Conservation (phyloP, 106 monocot genomes). For the Cymbidium sinense region DNA sequence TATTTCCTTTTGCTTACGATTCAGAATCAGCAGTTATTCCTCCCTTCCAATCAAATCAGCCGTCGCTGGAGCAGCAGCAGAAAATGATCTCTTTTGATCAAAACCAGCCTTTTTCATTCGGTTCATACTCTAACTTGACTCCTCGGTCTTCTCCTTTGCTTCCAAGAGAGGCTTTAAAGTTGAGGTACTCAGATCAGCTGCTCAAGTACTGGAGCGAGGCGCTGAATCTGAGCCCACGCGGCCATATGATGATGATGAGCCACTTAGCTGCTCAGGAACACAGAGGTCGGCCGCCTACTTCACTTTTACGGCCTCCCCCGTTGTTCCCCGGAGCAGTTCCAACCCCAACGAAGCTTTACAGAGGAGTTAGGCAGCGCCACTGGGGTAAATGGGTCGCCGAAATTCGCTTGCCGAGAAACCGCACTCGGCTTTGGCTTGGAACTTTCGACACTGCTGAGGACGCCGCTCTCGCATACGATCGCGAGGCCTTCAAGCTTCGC, state of each 20-base stretch:
- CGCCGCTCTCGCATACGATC: constrained; percentile 87
- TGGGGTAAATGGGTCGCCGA: constrained; percentile 78
- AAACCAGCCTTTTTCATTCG: neutral
- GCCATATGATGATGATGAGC: constrained; percentile 32
- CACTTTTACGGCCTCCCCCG: neutral
- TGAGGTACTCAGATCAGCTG: constrained; percentile 17
- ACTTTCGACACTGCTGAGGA: constrained; percentile 96
- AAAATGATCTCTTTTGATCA: constrained; percentile 2
- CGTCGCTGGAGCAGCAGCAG: neutral
- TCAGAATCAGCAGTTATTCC: neutral
- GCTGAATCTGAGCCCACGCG: constrained; percentile 46
- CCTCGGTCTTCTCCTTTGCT: neutral
- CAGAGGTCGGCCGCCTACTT: neutral
- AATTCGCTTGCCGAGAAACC: constrained; percentile 67
- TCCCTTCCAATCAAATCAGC: constrained; percentile 3
- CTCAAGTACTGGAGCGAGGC: constrained; percentile 27
- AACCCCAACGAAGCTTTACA: constrained; percentile 42
- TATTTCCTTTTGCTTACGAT: constrained; percentile 4
- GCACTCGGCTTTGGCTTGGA: constrained; percentile 87
- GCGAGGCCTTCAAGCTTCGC: constrained; percentile 80
- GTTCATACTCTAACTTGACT: neutral
- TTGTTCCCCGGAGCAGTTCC: constrained; percentile 3
- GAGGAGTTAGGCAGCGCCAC: constrained; percentile 63
- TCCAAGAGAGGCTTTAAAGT: constrained; percentile 2
- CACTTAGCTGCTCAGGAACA: neutral